A percentile compares a stretch with the other conserved stretches of the same genome.
Conservation (phyloP, 1,284 basidiomycete species). For the Cryptococcus sp. region DNA sequence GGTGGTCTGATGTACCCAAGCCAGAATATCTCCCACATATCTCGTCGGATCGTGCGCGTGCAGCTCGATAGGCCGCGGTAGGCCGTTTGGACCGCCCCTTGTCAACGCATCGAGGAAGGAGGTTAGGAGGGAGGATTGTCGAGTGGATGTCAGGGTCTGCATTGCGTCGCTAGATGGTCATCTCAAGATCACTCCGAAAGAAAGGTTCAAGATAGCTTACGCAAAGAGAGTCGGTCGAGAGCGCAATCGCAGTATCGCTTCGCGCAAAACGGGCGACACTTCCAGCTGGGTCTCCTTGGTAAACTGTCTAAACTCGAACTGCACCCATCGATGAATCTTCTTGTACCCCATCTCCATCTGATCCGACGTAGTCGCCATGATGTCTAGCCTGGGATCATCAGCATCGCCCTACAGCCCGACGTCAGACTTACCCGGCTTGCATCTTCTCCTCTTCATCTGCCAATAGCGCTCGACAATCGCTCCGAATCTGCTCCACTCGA, state of each 20-base stretch:
- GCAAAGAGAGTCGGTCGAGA: conserved; percentile 70
- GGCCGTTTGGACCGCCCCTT: conserved; percentile 76
- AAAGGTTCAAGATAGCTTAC: conserved; percentile 51
- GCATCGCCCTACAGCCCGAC: too few relatives aligned
- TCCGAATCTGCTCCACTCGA: conserved; percentile 72
- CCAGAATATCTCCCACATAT: conserved; percentile 97
- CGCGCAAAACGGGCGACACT: conserved; percentile 63
- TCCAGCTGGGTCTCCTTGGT: conserved; percentile 73
- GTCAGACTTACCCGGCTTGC: conserved; percentile 63
- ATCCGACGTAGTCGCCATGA: conserved; percentile 73
- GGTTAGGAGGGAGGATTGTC: conserved; percentile 70
- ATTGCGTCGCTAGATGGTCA: conserved; percentile 62
- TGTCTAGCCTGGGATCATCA: conserved; percentile 61
- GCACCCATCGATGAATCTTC: conserved; percentile 80
- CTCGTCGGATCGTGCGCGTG: conserved; percentile 95
- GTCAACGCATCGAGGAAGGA: conserved; percentile 84
- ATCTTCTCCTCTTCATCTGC: conserved; percentile 75
- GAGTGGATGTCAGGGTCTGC: conserved; percentile 67
- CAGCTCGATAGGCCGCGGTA: conserved; percentile 89
- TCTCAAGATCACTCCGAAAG: background rate
- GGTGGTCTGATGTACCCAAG: conserved; percentile 95
- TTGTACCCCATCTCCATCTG: conserved; percentile 84
- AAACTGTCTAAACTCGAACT: conserved; percentile 77
- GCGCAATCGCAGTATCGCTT: conserved; percentile 67
- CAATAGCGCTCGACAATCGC: conserved; percentile 78